phyloP scores from a whole-genome alignment of 768 basidiomycete species.

The Leccinellum luteum region DNA sequence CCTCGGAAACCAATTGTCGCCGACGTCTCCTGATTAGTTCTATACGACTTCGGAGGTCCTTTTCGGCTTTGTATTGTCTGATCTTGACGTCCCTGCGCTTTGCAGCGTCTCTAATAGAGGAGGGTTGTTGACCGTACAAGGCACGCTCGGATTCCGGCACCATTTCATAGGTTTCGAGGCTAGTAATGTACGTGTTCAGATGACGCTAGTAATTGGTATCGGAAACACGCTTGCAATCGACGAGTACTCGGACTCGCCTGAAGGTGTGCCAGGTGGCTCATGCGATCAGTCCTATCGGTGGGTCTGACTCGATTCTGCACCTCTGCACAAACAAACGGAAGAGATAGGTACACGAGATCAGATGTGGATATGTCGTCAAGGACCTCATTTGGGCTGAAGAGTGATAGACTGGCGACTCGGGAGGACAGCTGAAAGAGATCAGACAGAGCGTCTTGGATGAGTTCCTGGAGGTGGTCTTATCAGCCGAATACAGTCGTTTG shows the following conservation, averaged over 20 bases:
- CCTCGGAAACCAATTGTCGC: slow-evolving; percentile 36
- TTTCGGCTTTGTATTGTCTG: slow-evolving; percentile 84
- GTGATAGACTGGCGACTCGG: slow-evolving; percentile 55
- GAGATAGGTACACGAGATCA: slow-evolving; percentile 72
- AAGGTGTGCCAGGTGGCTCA: slow-evolving; percentile 50
- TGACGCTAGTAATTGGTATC: slow-evolving; percentile 41
- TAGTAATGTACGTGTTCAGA: slow-evolving; percentile 43
- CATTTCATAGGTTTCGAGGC: slow-evolving; percentile 64
- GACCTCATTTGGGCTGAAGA: slow-evolving; percentile 84
- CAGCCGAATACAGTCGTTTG: slow-evolving; percentile 2
- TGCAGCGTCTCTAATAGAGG: slow-evolving; percentile 58
- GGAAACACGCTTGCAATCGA: neutral
- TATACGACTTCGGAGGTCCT: slow-evolving; percentile 67
- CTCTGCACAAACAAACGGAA: slow-evolving; percentile 67
- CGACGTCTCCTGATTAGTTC: slow-evolving; percentile 59
- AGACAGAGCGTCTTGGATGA: slow-evolving; percentile 51
- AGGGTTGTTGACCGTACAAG: slow-evolving; percentile 49
- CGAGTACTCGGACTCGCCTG: slow-evolving; percentile 46
- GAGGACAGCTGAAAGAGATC: slow-evolving; percentile 55
- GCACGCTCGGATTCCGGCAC: slow-evolving; percentile 58
- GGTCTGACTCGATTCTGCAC: slow-evolving; percentile 59
- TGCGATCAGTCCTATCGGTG: slow-evolving; percentile 54
- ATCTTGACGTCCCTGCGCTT: slow-evolving; percentile 86
- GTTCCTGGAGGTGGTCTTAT: slow-evolving; percentile 42
- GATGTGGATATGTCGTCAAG: slow-evolving; percentile 79